phyloP scores from a whole-genome alignment of 352 stramenopile genomes.

The Phytophthora hibernalis region DNA sequence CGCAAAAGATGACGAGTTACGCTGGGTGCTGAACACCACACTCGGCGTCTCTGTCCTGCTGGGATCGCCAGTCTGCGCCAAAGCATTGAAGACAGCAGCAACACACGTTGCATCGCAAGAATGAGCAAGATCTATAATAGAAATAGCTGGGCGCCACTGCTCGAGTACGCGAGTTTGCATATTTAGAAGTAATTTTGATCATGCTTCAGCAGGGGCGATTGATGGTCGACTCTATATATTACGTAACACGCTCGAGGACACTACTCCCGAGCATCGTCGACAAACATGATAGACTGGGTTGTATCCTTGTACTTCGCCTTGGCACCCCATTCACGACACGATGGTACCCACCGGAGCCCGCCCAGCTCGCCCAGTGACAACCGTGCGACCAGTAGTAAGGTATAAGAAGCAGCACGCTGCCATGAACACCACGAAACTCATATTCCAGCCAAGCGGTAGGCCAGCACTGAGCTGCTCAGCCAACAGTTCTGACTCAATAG shows the following conservation, averaged over 20 bases:
- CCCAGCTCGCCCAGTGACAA: conserved; percentile 17
- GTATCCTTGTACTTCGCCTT: conserved; percentile 54
- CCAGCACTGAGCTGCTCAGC: conserved; percentile 72
- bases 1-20: background rate
- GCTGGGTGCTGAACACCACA: background rate
- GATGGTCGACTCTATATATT: conserved; percentile 26
- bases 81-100: background rate
- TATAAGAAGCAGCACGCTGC: conserved; percentile 63
- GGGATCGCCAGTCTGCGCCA: background rate
- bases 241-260: conserved; percentile 6
- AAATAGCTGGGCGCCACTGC: conserved; percentile 5
- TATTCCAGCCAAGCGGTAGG: conserved; percentile 68
- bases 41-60: background rate
- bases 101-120: background rate
- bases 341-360: conserved; percentile 41
- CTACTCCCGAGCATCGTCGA: conserved; percentile 79
- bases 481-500: conserved; percentile 67
- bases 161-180: no score
- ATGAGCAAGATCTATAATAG: conserved; percentile 1
- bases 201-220: conserved; percentile 2
- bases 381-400: conserved; percentile 42
- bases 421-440: conserved; percentile 70
- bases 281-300: conserved; percentile 70
- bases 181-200: conserved; percentile 1
- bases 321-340: conserved; percentile 39